Evolutionary conservation across 2,329 filamentous ascomycete species (phyloP).

Genomic region (Neopestalotiopsis sp.): DNA sequence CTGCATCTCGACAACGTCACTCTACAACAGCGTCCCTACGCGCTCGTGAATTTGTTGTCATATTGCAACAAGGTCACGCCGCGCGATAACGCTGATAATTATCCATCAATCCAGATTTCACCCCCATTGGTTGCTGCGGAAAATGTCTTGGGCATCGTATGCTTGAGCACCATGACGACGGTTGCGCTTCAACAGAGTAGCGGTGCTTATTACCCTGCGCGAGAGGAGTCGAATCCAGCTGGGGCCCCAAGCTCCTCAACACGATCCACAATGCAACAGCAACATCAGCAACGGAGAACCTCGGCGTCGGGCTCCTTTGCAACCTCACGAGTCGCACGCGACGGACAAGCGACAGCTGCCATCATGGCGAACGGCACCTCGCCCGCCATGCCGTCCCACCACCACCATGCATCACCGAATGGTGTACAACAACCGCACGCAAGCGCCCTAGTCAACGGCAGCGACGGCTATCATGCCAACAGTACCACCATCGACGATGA

Average conservation of each 20-base stretch:
- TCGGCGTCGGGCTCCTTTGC: slow-evolving; percentile 6
- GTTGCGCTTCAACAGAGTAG: slow-evolving; percentile 31
- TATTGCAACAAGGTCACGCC: background rate
- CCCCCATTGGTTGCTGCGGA: background rate
- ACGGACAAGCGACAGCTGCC: slow-evolving; percentile 15
- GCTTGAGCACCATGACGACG: slow-evolving; percentile 32
- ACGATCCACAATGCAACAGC: slow-evolving; percentile 17
- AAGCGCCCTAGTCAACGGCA: slow-evolving; percentile 13
- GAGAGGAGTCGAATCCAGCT: slow-evolving; percentile 24
- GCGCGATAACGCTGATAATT: background rate
- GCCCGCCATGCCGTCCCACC: slow-evolving; percentile 20
- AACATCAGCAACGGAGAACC: slow-evolving; percentile 9
- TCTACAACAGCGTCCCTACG: background rate
- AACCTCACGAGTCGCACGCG: slow-evolving; percentile 15
- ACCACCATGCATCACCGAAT: slow-evolving; percentile 9
- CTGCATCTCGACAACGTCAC: slow-evolving; percentile 8
- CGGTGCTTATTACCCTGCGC: slow-evolving; percentile 29
- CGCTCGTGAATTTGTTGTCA: background rate
- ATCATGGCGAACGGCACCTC: slow-evolving; percentile 19
- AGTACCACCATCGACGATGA: slow-evolving; percentile 28
- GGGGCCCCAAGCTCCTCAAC: slow-evolving; percentile 25
- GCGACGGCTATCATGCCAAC: slow-evolving; percentile 17
- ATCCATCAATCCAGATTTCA: background rate
- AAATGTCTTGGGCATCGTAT: background rate
- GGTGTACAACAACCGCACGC: slow-evolving; percentile 10